A percentile compares a stretch with the other conserved stretches of the same genome.
phyloP scores from a whole-genome alignment of 2,329 filamentous ascomycete genomes.

The Colletotrichum sublineola region DNA sequence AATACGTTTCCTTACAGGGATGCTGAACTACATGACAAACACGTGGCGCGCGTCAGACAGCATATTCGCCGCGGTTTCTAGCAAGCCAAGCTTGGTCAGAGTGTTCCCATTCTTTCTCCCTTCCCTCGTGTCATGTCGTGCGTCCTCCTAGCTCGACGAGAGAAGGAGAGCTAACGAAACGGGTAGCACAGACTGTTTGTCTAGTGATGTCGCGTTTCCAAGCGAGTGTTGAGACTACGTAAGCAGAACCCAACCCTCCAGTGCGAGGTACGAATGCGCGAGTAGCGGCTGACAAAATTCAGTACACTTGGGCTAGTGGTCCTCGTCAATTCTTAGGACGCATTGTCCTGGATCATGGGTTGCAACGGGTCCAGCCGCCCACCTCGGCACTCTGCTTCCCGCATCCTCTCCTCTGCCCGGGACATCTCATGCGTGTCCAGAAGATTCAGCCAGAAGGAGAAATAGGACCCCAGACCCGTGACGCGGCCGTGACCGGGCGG shows the following conservation, averaged over 20 bases:
- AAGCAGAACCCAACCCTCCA: not conserved
- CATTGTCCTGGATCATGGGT: constrained; percentile 38
- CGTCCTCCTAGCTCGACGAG: not conserved
- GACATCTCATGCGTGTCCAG: constrained; percentile 2
- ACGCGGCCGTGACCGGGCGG: constrained; percentile 28
- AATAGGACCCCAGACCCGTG: constrained; percentile 31
- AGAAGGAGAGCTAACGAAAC: not conserved
- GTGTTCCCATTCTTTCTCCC: not conserved
- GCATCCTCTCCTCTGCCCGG: constrained; percentile 23
- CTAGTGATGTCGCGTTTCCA: too few species aligned
- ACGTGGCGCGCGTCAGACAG: not conserved
- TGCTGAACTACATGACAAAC: not conserved
- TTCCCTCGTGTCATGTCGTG: not conserved
- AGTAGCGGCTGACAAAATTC: not conserved
- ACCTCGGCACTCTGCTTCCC: constrained; percentile 26
- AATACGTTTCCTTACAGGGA: not conserved
- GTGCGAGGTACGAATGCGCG: not conserved
- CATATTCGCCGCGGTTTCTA: not conserved
- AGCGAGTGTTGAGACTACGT: not conserved
- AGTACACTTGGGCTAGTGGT: not conserved
- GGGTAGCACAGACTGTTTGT: not conserved
- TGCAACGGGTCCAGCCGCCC: constrained; percentile 28
- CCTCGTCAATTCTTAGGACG: constrained; percentile 3
- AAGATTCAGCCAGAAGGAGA: constrained; percentile 18
- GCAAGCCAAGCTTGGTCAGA: not conserved